These are phyloP conservation scores for Mycena galericulata DNA, from an alignment of 768 basidiomycete species.

Conservation along the genomic window DNA sequence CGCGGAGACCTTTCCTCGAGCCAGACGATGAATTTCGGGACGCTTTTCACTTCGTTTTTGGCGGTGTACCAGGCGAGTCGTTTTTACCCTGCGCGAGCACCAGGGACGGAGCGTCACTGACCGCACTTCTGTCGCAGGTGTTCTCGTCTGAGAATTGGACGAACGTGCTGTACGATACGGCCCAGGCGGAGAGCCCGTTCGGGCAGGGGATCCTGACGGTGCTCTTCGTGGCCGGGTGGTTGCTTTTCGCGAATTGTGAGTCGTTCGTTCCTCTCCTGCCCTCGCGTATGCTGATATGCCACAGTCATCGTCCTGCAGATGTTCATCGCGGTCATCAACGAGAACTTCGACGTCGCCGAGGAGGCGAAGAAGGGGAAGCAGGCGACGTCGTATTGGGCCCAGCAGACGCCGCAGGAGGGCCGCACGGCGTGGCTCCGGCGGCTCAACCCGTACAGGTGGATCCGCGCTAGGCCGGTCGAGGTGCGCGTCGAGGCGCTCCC, in stretches of 20 bases:
- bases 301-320: slow-evolving; percentile 92
- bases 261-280: slow-evolving; percentile 30
- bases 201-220: slow-evolving; percentile 79
- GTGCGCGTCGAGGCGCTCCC: slow-evolving; percentile 79
- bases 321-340: slow-evolving; percentile 98
- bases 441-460: slow-evolving; percentile 91
- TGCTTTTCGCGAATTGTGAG: slow-evolving; percentile 93
- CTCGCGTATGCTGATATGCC: slow-evolving; percentile 8
- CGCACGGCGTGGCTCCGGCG: background rate
- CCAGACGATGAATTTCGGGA: slow-evolving; percentile 77
- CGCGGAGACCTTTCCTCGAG: slow-evolving; percentile 79
- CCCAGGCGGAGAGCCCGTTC: slow-evolving; percentile 68
- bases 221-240: slow-evolving; percentile 84
- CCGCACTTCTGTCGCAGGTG: background rate
- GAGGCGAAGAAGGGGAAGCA: slow-evolving; percentile 89
- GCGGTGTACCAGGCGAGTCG: slow-evolving; percentile 89
- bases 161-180: slow-evolving; percentile 73
- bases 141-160: slow-evolving; percentile 97
- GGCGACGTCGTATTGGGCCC: slow-evolving; percentile 73
- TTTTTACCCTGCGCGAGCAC: too few species aligned
- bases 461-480: slow-evolving; percentile 78
- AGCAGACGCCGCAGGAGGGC: background rate
- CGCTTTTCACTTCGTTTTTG: slow-evolving; percentile 87
- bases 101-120: too few species aligned
- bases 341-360: slow-evolving; percentile 94